Evolutionary conservation across 1,284 basidiomycete species (phyloP), one percentile per base, ranked within the genome.

Genomic region (Moesziomyces parantarcticus): DNA sequence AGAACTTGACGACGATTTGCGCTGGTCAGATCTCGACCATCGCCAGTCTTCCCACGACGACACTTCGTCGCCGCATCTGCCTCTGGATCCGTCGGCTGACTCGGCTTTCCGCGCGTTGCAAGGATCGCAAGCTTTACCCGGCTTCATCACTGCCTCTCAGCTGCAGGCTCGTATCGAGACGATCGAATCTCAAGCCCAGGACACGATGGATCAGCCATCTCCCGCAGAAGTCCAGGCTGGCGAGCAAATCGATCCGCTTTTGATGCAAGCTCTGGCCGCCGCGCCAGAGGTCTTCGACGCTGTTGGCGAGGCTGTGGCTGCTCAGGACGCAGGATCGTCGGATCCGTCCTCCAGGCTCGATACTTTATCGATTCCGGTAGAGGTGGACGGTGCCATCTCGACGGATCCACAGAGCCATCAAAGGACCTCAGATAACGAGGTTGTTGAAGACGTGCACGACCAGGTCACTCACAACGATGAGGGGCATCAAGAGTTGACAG

Each of bases 1-100:
- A 36, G 69, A 72, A 44, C n/a, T 62, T 6, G 69, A 72, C 43
- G 58, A 72, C 16, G 69, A 66, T 14, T 43, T 72, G 45, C 55
- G 63, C 50, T 72, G 62, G 69, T 62, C 69, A 16, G 59, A 65
- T 16, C 22, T 72, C 23, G 63, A 66, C 21, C 46, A 32, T 5
- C 41, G 9, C 21, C 50, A 66, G 39, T 6, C 36, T 23, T 22
- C 48, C 10, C 47, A 48, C 16, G 40, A 56, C 16, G 52, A 47
- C n/a, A 49, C 34, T 3, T 20, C 46, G 6, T 16, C 45, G 40
- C n/a, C 41, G 29, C 23, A 22, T 3, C 2, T 13, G 41, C 41
- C 36, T 7, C 45, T 34, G 8, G 44, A 21, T 2, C 32, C 53
- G 21, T 23, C 54, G 10, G 53, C 45, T 18, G 51, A 40, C 49